A percentile compares a stretch with the other conserved stretches of the same genome.
Evolutionary conservation across 2,329 filamentous ascomycete genomes (phyloP).

Genomic region (Xylariaceae sp.): DNA sequence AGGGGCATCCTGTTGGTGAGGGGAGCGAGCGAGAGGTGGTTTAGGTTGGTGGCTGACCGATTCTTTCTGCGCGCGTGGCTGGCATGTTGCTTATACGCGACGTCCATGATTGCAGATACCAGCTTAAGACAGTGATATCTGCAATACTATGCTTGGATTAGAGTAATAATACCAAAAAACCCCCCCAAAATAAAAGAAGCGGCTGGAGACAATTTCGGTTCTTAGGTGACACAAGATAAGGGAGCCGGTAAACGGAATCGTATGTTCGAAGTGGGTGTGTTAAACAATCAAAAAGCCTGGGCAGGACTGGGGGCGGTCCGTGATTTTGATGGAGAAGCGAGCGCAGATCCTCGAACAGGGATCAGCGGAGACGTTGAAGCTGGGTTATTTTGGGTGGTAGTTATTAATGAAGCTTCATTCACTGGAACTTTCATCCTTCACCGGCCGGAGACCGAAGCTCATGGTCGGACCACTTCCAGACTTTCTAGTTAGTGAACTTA

Average conservation of each 20-base stretch:
- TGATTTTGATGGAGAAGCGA: conserved; percentile 24
- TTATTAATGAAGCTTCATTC: conserved; percentile 15
- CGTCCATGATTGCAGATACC: conserved; percentile 55
- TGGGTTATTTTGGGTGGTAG: conserved; percentile 1
- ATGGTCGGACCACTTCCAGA: neutral
- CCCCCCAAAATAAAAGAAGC: no score
- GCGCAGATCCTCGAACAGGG: conserved; percentile 24
- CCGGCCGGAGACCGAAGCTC: conserved; percentile 13
- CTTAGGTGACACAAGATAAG: neutral
- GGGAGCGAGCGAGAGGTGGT: conserved; percentile 68
- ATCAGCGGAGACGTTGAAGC: conserved; percentile 17
- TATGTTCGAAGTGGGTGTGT: neutral
- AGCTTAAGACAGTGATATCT: no score
- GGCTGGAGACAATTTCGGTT: no score
- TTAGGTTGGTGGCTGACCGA: conserved; percentile 64
- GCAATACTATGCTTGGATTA: no score
- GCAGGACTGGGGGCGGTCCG: conserved; percentile 14
- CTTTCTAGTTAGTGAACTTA: no score
- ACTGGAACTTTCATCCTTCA: conserved; percentile 2
- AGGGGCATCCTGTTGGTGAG: conserved; percentile 67
- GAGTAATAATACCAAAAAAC: no score
- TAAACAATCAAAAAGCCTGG: neutral
- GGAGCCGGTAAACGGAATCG: conserved; percentile 4
- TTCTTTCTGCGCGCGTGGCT: conserved; percentile 64
- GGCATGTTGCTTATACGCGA: conserved; percentile 66